Percentiles rank a stretch among this genome's conserved stretches.
Conservation (phyloP, 352 stramenopile genomes). For the Hyaloperonospora brassicae region DNA sequence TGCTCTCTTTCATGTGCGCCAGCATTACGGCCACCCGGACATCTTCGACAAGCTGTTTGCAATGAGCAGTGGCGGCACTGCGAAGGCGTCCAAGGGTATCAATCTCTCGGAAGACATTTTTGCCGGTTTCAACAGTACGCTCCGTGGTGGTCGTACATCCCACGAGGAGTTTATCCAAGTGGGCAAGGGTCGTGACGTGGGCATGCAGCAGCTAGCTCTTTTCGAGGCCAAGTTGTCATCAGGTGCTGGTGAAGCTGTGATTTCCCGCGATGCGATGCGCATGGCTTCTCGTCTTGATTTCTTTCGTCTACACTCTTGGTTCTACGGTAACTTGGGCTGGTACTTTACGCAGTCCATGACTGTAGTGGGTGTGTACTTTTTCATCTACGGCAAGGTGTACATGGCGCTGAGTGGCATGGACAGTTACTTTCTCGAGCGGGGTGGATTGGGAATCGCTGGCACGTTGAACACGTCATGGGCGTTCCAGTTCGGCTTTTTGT, state of each 20-base stretch:
- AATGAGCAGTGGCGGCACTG: conserved; percentile 70
- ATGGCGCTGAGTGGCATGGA: conserved; percentile 92
- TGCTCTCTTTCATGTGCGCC: conserved; percentile 60
- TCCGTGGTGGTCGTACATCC: conserved; percentile 62
- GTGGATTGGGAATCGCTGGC: conserved; percentile 90
- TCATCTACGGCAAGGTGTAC: conserved; percentile 96
- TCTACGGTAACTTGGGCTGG: conserved; percentile 97
- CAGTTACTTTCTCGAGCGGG: conserved; percentile 85
- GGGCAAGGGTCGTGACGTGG: conserved; percentile 97
- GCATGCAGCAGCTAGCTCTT: conserved; percentile 97
- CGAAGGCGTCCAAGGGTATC: conserved; percentile 76
- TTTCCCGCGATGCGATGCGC: conserved; percentile 93
- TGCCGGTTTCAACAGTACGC: conserved; percentile 75
- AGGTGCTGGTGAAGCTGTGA: conserved; percentile 94
- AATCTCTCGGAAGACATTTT: conserved; percentile 88
- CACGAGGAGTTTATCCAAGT: conserved; percentile 84
- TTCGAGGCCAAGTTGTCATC: conserved; percentile 97
- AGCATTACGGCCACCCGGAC: conserved; percentile 85
- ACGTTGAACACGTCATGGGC: conserved; percentile 94
- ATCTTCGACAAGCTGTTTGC: conserved; percentile 85
- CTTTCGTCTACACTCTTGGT: conserved; percentile 95
- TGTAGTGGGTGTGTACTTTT: conserved; percentile 95
- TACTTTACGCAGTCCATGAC: conserved; percentile 98
- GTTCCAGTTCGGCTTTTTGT: conserved; percentile 92
- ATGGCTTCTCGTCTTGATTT: conserved; percentile 96